Base-by-base conservation (phyloP, 306 rosid species). In the Prinsepia uniflora region DNA sequence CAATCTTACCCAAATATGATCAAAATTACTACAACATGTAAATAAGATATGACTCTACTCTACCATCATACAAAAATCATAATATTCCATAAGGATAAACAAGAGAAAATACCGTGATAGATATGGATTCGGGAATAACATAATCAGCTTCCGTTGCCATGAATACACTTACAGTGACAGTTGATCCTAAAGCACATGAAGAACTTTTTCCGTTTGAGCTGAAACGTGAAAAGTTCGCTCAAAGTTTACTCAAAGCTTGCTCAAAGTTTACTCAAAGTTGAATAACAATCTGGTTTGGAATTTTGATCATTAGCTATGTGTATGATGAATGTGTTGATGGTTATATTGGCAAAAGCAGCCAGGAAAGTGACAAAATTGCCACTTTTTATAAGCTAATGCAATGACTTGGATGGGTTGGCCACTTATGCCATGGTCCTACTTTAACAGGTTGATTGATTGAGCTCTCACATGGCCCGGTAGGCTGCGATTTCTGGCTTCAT, bases 371-470 rank as follows among this genome's bases (percentile, higher is more conserved):
- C 86, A 76, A 79, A 76, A 79, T 43, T 63, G 71, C 75, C 87
- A 86, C 83, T 79, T 6, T 61, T 3, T 68, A 52, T 79, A 44
- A 70, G 78, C 53, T 68, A 61, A 72, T 41, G 42, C 42, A 60
- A 60, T 24, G 9, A 71, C 63, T 71, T 77, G 61, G 70, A 50
- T 83, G 85, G 81, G 91, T 71, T 84, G 91, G 82, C 76, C 87
- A 82, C 84, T 73, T 58, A 39, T 54, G 74, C 72, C 73, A 50
- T 75, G 92, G 91, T 52, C 96, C 89, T 83, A 58, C 85, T 43
- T 91, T 89, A 81, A 61, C 84, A 11, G 24, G 8, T 48, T 55
- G 53, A 40, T 46, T 59, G 68, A 79, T 81, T 47, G 82, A 81
- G 84, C 71, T 56, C 59, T 67, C 88, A 72, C 86, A 78, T 84